phyloP scores from a whole-genome alignment of 495 filamentous ascomycete genomes.

The Tuber melanosporum region DNA sequence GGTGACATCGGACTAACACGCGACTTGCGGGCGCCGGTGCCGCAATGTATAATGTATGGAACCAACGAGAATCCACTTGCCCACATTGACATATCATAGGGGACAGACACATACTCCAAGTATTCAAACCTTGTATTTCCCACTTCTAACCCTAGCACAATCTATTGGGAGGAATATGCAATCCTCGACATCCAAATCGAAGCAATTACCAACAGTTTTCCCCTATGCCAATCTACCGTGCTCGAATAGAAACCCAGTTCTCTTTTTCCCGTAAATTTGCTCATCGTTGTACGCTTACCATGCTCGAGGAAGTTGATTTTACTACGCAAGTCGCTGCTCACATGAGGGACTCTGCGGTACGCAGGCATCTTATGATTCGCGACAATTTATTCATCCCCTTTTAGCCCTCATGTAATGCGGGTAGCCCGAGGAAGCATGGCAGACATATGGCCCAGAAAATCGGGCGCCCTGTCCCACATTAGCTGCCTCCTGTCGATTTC shows the following conservation, averaged over 20 bases:
- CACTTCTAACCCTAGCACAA: background rate
- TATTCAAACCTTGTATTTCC: background rate
- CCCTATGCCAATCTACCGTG: background rate
- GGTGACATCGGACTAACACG: background rate
- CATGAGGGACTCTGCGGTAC: background rate
- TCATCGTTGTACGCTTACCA: background rate
- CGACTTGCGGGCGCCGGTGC: background rate
- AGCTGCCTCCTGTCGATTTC: background rate
- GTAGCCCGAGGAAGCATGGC: background rate
- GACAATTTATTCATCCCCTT: background rate
- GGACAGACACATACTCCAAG: background rate
- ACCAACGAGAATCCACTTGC: background rate
- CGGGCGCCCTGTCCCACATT: background rate
- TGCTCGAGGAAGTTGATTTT: background rate
- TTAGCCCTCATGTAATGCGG: constrained; percentile 1
- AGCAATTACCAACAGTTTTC: background rate
- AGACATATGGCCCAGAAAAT: background rate
- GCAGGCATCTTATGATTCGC: background rate
- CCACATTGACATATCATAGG: background rate
- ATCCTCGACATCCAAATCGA: background rate
- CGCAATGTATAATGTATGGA: background rate
- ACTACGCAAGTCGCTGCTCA: constrained; percentile 14
- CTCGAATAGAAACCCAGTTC: background rate
- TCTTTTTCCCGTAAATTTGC: background rate
- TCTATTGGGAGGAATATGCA: background rate